Base-by-base conservation (phyloP, 2,329 filamentous ascomycete species). In the Monilinia aucupariae region DNA sequence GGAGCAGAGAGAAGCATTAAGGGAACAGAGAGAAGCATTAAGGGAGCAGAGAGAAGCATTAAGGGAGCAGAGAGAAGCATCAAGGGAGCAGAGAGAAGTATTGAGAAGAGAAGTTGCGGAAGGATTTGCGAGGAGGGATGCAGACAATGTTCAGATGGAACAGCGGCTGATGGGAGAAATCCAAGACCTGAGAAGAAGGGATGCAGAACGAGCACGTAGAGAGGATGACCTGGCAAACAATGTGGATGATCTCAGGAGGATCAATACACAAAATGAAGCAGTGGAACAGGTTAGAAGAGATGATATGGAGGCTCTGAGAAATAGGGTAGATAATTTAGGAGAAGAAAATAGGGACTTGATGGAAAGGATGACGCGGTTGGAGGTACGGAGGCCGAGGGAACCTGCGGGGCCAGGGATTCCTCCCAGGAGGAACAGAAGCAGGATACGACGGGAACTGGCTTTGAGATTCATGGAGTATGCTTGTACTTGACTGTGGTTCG, bases 71-170 rank as follows among this genome's bases (percentile, higher is more conserved):
- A 4, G n/a, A 34, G 54, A 56, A 47, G 13, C 20, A 7, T 22
- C 34, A 0, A 47, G 30, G n/a, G 37, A 39, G 15, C 37, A 39
- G 13, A 4, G n/a, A 22, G 41, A 45, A 34, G 15, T 1, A 10
- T 25, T 56, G 4, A 56, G 54, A 47, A 45, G 58, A 53, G 58
- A 60, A 20, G 25, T 60, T 22, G 9, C 20, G 34, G 58, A 54
- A 32, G 48, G n/a, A 25, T 43, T 60, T 1, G 27, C 27, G 25
- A 39, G 37, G 20, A 53, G 25, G 4, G 37, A 34, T 8, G 58
- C 15, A 2, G 5, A 56, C 2, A 34, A 12, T 22, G 17, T 20
- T 43, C 13, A 7, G 12, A 53, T 20, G 13, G 58, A 61, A 22
- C 27, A 8, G 22, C 37, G 48, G 34, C 22, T 61, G 8, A 32